phyloP scores from a whole-genome alignment of 441 rosid genomes.

The Biscutella laevigata region DNA sequence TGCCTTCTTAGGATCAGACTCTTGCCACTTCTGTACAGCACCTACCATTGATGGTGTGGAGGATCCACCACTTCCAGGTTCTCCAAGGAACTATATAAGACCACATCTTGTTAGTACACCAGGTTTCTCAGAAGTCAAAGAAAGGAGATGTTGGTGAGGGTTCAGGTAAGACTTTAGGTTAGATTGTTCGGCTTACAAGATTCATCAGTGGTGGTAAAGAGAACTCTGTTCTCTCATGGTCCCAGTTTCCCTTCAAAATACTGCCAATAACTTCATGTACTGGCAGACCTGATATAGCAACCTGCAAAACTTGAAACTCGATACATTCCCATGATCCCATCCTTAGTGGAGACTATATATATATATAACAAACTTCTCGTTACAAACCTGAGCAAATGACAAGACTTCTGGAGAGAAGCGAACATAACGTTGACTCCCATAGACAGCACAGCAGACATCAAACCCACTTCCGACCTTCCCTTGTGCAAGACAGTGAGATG shows the following conservation, averaged over 20 bases:
- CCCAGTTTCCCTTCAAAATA: conserved; percentile 74
- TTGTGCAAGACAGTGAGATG: conserved; percentile 93
- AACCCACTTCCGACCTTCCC: conserved; percentile 99
- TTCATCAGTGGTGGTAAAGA: conserved; percentile 90
- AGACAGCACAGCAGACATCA: conserved; percentile 96
- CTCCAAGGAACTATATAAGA: conserved; percentile 65
- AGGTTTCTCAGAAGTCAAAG: neutral
- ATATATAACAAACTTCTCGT: neutral
- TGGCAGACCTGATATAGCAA: conserved; percentile 40
- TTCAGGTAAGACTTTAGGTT: conserved; percentile 7
- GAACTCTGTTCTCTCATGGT: conserved; percentile 77
- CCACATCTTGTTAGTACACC: conserved; percentile 17
- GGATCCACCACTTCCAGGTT: conserved; percentile 95
- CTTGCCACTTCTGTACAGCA: conserved; percentile 93
- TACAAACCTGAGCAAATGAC: conserved; percentile 72
- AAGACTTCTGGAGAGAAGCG: conserved; percentile 90
- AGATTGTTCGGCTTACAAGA: conserved; percentile 49
- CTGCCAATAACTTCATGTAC: conserved; percentile 47
- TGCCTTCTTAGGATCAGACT: conserved; percentile 69
- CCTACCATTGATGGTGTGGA: conserved; percentile 98
- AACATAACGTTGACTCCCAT: conserved; percentile 89
- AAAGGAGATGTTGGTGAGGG: neutral
- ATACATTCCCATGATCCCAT: too few relatives aligned
- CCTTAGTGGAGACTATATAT: neutral
- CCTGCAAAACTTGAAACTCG: conserved; percentile 35